A percentile compares a stretch with the other conserved stretches of the same genome.
Conservation (phyloP, 2,329 filamentous ascomycete genomes). For the Reticulascus tulasneorum region DNA sequence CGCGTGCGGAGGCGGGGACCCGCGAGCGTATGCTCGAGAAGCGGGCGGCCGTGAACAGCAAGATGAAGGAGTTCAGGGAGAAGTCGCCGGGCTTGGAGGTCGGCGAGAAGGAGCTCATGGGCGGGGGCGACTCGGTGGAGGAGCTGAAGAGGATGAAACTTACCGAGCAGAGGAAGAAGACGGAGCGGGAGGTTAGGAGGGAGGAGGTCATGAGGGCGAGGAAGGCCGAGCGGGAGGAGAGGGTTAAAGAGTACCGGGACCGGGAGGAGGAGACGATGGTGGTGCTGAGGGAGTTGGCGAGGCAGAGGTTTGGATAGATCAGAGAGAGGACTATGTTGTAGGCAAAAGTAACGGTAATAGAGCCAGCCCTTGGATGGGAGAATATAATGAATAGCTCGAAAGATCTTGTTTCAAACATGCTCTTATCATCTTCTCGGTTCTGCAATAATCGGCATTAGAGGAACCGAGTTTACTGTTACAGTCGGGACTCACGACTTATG, state of each 20-base stretch:
- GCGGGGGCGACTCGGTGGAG: conserved; percentile 59
- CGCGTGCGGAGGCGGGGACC: conserved; percentile 78
- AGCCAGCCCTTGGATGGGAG: too few relatives aligned
- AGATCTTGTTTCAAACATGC: too few relatives aligned
- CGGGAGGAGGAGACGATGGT: conserved; percentile 84
- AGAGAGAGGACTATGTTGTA: too few relatives aligned
- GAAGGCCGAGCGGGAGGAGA: conserved; percentile 75
- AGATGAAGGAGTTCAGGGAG: conserved; percentile 70
- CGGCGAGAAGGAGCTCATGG: conserved; percentile 74
- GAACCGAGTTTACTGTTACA: too few relatives aligned
- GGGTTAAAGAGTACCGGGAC: conserved; percentile 62
- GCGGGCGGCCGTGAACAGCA: conserved; percentile 65
- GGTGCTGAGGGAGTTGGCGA: conserved; percentile 74
- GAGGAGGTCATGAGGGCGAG: conserved; percentile 77
- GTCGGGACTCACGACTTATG: too few relatives aligned
- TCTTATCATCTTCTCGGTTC: too few relatives aligned
- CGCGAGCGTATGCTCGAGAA: conserved; percentile 86
- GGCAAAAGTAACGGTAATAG: too few relatives aligned
- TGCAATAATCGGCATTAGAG: too few relatives aligned
- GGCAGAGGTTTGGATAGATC: conserved; percentile 69
- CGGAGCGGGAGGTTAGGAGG: conserved; percentile 74
- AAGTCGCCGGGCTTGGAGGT: conserved; percentile 64
- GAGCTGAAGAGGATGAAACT: conserved; percentile 67
- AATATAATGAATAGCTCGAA: too few relatives aligned
- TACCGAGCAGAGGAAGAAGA: conserved; percentile 68